These are phyloP conservation scores for Alternaria postmessia DNA, from an alignment of 2,329 filamentous ascomycete genomes.

Conservation along the genomic window DNA sequence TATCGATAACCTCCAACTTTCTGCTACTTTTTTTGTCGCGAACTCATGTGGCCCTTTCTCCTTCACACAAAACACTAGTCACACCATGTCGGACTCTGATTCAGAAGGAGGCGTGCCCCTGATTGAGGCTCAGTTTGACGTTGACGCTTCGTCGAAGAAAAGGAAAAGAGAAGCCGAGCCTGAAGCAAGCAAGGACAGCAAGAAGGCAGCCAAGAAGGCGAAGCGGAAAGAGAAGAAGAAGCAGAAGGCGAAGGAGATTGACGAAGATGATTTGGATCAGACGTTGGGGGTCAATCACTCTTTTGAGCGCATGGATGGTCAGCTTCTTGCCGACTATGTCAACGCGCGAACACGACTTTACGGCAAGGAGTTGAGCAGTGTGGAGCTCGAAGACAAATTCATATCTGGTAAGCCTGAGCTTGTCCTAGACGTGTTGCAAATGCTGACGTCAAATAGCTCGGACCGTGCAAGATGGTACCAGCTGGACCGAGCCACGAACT, in stretches of 20 bases:
- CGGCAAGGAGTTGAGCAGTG: conserved; percentile 78
- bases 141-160: conserved; percentile 47
- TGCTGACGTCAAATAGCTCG: conserved; percentile 61
- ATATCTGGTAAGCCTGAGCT: conserved; percentile 68
- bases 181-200: conserved; percentile 43
- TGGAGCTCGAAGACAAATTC: conserved; percentile 85
- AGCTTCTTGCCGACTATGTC: conserved; percentile 84
- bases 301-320: conserved; percentile 82
- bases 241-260: conserved; percentile 66
- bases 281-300: conserved; percentile 73
- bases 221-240: conserved; percentile 65
- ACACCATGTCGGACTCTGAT: conserved; percentile 57
- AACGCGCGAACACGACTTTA: conserved; percentile 80
- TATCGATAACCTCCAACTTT: conserved; percentile 42
- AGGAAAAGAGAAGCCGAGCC: conserved; percentile 51
- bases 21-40: conserved; percentile 35
- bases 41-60: conserved; percentile 22
- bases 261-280: conserved; percentile 64
- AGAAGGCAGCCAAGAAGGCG: conserved; percentile 47
- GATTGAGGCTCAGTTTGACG: conserved; percentile 53
- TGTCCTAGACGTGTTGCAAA: neutral
- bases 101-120: conserved; percentile 55
- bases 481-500: conserved; percentile 71
- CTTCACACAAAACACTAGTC: conserved; percentile 30
- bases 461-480: conserved; percentile 80